These are phyloP conservation scores for Diplotaxis tenuifolia DNA, from an alignment of 345 rosid genomes.

Conservation along the genomic window DNA sequence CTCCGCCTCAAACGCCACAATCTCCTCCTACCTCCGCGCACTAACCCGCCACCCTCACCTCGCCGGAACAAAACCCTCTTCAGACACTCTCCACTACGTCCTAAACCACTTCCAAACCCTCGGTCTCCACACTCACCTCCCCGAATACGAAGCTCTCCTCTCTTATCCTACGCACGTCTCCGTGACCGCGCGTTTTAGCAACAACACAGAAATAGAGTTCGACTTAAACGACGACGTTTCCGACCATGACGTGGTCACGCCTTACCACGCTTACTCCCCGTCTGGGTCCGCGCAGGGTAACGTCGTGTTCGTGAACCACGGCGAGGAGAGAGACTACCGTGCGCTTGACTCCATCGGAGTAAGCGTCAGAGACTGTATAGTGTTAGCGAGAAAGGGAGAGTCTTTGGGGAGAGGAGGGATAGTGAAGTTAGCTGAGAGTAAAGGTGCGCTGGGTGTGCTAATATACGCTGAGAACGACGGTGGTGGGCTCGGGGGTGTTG, in stretches of 20 bases:
- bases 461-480: conserved; percentile 62
- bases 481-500: conserved; percentile 57
- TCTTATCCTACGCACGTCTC: conserved; percentile 69
- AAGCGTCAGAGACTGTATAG: conserved; percentile 58
- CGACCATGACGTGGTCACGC: conserved; percentile 42
- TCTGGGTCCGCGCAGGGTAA: conserved; percentile 60
- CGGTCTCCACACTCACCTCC: conserved; percentile 52
- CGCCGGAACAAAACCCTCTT: conserved; percentile 73
- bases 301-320: conserved; percentile 73
- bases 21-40: conserved; percentile 73
- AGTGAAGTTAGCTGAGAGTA: conserved; percentile 59
- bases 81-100: conserved; percentile 54
- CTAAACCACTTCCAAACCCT: conserved; percentile 56
- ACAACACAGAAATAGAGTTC: conserved; percentile 43
- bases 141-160: conserved; percentile 56
- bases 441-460: conserved; percentile 76
- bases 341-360: conserved; percentile 59
- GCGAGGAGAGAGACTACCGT: conserved; percentile 69
- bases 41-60: conserved; percentile 80
- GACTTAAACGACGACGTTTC: conserved; percentile 40
- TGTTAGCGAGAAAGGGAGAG: conserved; percentile 62
- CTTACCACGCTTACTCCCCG: conserved; percentile 95
- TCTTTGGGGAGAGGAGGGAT: conserved; percentile 58
- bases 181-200: conserved; percentile 50
- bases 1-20: conserved; percentile 60